Percentiles rank a stretch among this genome's conserved stretches.
Evolutionary conservation across 805 yeast genomes (phyloP).

Genomic region (Ogataea salicorniae): DNA sequence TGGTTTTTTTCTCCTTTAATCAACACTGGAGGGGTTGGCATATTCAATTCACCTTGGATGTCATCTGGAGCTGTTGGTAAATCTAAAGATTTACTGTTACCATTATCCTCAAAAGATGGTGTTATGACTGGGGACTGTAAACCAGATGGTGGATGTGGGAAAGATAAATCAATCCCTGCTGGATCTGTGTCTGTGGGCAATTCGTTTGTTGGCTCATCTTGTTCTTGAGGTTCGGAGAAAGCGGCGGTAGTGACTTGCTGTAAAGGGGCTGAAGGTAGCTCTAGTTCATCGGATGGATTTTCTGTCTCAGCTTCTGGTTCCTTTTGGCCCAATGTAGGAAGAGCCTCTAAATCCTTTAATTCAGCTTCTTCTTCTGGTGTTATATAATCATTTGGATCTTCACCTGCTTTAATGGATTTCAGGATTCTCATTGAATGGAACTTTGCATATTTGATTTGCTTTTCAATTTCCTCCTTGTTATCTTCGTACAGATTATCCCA

Average conservation of each 20-base stretch:
- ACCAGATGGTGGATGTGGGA: slow-evolving; percentile 12
- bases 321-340: not conserved
- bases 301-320: not conserved
- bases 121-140: slow-evolving; percentile 7
- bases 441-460: slow-evolving; percentile 55
- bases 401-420: slow-evolving; percentile 41
- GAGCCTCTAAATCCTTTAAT: slow-evolving; percentile 8
- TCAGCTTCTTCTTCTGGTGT: slow-evolving; percentile 33
- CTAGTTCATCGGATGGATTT: not conserved
- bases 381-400: slow-evolving; percentile 54
- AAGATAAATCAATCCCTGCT: slow-evolving; percentile 1
- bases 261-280: slow-evolving; percentile 11
- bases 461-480: slow-evolving; percentile 20
- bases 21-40: slow-evolving; percentile 27
- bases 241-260: not conserved
- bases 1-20: slow-evolving; percentile 28
- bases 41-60: slow-evolving; percentile 20
- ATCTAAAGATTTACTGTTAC: not conserved
- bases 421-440: slow-evolving; percentile 57
- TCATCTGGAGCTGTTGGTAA: slow-evolving; percentile 15
- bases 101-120: not conserved
- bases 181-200: slow-evolving; percentile 3
- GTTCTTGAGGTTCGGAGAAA: not conserved
- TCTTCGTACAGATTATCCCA: slow-evolving; percentile 30
- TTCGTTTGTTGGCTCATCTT: not conserved